Conservation (phyloP, 306 rosid species). For the Ochetophila trinervis region DNA sequence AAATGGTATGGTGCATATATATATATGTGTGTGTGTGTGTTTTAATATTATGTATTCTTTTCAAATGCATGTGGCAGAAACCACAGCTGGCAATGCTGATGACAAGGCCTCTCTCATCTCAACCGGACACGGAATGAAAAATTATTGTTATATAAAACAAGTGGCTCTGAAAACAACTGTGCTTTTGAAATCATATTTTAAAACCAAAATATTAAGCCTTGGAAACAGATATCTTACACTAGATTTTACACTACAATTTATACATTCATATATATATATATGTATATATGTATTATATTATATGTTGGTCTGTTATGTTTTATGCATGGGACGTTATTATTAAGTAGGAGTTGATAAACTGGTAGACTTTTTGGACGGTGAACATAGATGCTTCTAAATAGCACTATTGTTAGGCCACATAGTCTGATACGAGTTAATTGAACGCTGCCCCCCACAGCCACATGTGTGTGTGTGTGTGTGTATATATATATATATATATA, state of each 20-base stretch:
- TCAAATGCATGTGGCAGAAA: slow-evolving; percentile 13
- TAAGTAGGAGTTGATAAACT: slow-evolving; percentile 22
- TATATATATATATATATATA: too few relatives aligned
- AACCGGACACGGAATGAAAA: slow-evolving; percentile 3
- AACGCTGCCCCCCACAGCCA: slow-evolving; percentile 18
- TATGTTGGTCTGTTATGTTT: background rate
- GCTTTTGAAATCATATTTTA: background rate
- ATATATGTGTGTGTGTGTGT: background rate
- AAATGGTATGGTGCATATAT: background rate
- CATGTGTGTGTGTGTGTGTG: too few relatives aligned
- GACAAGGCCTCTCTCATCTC: slow-evolving; percentile 3
- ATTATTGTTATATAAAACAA: background rate
- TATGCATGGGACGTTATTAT: slow-evolving; percentile 4
- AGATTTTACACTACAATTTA: too few relatives aligned
- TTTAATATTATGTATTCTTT: too few relatives aligned
- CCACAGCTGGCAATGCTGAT: slow-evolving; percentile 13
- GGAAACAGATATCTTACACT: slow-evolving; percentile 20
- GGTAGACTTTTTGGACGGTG: slow-evolving; percentile 29
- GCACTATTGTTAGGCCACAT: slow-evolving; percentile 18
- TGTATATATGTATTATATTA: background rate
- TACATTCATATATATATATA: background rate
- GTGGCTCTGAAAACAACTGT: background rate
- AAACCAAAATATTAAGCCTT: background rate
- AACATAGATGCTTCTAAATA: slow-evolving; percentile 4
- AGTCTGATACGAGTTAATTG: slow-evolving; percentile 32